These are phyloP conservation scores for Fusarium acutatum DNA, from an alignment of 2,329 filamentous ascomycete genomes.

Conservation along the genomic window DNA sequence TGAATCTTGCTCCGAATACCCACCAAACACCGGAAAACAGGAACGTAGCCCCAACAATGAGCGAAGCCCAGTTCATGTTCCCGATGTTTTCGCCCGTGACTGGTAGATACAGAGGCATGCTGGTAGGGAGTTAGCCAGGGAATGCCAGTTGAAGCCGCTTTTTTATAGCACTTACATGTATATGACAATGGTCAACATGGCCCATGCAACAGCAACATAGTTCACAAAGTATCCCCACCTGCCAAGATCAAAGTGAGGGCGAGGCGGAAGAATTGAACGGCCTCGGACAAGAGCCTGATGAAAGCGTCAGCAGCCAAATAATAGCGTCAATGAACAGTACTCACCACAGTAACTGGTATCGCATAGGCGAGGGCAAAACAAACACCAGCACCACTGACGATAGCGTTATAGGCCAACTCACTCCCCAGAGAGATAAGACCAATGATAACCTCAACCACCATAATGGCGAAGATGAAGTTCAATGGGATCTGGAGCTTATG, in stretches of 20 bases:
- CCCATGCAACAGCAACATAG: slow-evolving; percentile 4
- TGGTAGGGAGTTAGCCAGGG: background rate
- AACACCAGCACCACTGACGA: slow-evolving; percentile 1
- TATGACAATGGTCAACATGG: background rate
- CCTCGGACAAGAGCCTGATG: background rate
- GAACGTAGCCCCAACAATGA: slow-evolving; percentile 1
- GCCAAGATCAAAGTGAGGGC: slow-evolving; percentile 8
- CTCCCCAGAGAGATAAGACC: slow-evolving; percentile 11
- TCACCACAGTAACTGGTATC: slow-evolving; percentile 1
- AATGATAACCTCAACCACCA: background rate
- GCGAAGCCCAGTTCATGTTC: slow-evolving; percentile 19
- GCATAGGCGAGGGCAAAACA: slow-evolving; percentile 3
- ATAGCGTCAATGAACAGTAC: accelerated
- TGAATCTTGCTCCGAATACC: background rate
- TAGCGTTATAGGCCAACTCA: slow-evolving; percentile 12
- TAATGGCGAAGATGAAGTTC: slow-evolving; percentile 3
- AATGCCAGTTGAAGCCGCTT: accelerated
- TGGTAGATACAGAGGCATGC: slow-evolving; percentile 11
- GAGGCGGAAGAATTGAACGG: background rate
- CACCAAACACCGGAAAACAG: slow-evolving; percentile 4
- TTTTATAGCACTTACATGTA: background rate
- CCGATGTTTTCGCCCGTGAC: slow-evolving; percentile 2
- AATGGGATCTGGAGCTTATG: background rate
- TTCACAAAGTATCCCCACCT: slow-evolving; percentile 8
- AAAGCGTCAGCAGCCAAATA: background rate